These are phyloP conservation scores for Boletus sp. DNA, from an alignment of 768 basidiomycete species.

Conservation along the genomic window DNA sequence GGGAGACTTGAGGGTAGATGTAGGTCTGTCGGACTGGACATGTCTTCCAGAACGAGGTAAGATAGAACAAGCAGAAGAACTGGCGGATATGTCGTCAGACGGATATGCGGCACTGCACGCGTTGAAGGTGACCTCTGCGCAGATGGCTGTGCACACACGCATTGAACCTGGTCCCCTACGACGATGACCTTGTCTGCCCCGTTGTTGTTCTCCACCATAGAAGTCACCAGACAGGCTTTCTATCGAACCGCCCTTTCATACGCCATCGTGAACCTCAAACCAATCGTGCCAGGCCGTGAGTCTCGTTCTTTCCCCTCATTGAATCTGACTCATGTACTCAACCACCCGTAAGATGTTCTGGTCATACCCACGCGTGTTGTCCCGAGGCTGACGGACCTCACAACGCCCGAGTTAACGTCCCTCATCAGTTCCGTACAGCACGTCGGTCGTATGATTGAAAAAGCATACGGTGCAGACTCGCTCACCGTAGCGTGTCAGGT, in stretches of 20 bases:
- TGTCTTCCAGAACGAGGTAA: constrained; percentile 19
- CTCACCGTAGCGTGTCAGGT: constrained; percentile 92
- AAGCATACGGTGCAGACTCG: constrained; percentile 75
- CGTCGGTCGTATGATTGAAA: constrained; percentile 78
- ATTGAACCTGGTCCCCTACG: neutral
- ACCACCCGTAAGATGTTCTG: constrained; percentile 49
- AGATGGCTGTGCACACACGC: constrained; percentile 22
- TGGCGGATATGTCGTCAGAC: constrained; percentile 12
- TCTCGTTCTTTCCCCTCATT: constrained; percentile 9
- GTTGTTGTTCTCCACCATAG: constrained; percentile 74
- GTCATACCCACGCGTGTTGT: constrained; percentile 57
- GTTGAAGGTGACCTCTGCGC: neutral
- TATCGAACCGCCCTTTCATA: constrained; percentile 65
- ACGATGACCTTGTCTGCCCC: constrained; percentile 16
- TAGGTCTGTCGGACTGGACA: constrained; percentile 68
- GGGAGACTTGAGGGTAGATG: constrained; percentile 75
- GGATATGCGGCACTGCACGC: neutral
- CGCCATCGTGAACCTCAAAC: constrained; percentile 94
- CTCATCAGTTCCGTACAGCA: constrained; percentile 77
- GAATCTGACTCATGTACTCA: neutral
- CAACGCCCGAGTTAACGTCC: constrained; percentile 67
- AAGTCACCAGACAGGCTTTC: constrained; percentile 75
- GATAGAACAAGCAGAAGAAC: neutral
- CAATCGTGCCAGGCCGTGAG: constrained; percentile 91
- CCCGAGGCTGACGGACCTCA: constrained; percentile 52